Evolutionary conservation across 1,284 basidiomycete genomes (phyloP).

Genomic region (Papiliotrema fonsecae): DNA sequence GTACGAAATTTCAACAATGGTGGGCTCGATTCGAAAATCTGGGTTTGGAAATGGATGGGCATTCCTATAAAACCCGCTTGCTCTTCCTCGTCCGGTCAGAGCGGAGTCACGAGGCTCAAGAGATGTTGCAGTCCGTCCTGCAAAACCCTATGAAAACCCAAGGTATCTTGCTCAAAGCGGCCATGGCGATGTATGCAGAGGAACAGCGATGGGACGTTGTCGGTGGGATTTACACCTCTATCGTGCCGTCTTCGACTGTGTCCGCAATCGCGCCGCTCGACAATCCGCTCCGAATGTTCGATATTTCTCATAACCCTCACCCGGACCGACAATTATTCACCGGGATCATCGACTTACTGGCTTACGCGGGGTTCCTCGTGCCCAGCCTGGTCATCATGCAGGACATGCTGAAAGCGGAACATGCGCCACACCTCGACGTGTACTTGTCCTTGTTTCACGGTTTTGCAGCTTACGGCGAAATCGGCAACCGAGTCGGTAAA

Average conservation of each 20-base stretch:
- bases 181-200: conserved; percentile 61
- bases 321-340: conserved; percentile 55
- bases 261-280: conserved; percentile 46
- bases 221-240: conserved; percentile 48
- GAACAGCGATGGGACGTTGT: conserved; percentile 57
- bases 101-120: background rate
- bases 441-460: conserved; percentile 73
- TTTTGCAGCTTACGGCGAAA: conserved; percentile 54
- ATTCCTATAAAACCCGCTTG: background rate
- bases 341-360: conserved; percentile 61
- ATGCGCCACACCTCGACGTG: conserved; percentile 27
- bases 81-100: background rate
- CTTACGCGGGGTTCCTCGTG: conserved; percentile 64
- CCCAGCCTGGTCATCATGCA: conserved; percentile 59
- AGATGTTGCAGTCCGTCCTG: background rate
- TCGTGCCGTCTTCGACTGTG: background rate
- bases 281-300: conserved; percentile 23
- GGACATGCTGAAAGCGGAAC: conserved; percentile 59
- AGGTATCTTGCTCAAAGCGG: conserved; percentile 48
- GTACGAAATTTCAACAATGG: background rate
- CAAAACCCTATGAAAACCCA: background rate
- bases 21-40: background rate
- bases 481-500: conserved; percentile 1
- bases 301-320: background rate
- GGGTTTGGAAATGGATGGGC: background rate